Percentiles rank a stretch among this genome's conserved stretches.
phyloP scores from a whole-genome alignment of 257 asterid genomes.

The Vinca minor region DNA sequence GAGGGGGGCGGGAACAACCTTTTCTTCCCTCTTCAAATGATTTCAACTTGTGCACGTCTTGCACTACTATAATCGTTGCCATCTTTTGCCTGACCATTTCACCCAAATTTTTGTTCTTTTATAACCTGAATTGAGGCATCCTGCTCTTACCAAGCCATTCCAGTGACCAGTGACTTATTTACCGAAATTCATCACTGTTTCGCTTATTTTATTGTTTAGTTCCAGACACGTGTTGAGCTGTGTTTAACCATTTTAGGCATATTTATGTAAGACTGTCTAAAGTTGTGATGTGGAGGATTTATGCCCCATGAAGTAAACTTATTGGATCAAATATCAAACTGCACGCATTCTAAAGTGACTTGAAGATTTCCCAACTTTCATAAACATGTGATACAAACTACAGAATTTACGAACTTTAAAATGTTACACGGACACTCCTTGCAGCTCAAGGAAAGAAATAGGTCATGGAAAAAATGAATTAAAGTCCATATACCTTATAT shows the following conservation, averaged over 20 bases:
- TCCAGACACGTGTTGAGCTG: not conserved
- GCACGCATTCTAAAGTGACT: not conserved
- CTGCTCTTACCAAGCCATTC: no score
- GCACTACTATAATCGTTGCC: no score
- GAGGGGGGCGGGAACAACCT: no score
- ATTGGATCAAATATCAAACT: not conserved
- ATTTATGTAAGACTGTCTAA: not conserved
- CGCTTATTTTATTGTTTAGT: not conserved
- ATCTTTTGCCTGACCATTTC: no score
- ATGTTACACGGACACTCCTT: not conserved
- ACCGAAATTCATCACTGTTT: not conserved
- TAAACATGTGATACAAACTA: not conserved
- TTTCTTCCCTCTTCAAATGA: no score
- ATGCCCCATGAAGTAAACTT: not conserved
- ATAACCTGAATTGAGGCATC: not conserved
- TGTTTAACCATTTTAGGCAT: not conserved
- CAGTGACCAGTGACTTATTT: not conserved
- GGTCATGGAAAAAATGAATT: not conserved
- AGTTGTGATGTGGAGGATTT: not conserved
- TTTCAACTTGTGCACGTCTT: no score
- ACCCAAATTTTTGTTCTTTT: no score
- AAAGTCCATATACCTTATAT: not conserved
- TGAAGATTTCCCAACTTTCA: not conserved
- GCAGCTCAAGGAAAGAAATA: not conserved
- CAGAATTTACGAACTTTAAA: not conserved